Conservation (phyloP, 495 filamentous ascomycete genomes). For the Mycothermus thermophilus region DNA sequence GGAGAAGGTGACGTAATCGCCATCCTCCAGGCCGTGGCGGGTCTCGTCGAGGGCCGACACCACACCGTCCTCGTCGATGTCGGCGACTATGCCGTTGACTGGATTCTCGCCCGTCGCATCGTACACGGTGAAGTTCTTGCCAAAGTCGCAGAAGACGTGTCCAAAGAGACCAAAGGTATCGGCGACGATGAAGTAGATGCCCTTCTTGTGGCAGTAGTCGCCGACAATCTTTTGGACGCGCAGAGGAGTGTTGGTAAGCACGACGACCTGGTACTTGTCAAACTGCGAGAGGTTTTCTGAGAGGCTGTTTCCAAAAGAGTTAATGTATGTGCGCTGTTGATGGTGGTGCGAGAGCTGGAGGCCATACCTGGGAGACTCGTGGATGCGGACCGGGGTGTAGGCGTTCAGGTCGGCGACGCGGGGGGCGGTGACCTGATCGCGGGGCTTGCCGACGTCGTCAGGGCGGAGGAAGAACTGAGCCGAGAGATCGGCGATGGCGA, state of each 20-base stretch:
- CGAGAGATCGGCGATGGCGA: constrained; percentile 72
- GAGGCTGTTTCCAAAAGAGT: constrained; percentile 30
- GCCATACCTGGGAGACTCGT: constrained; percentile 38
- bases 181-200: constrained; percentile 75
- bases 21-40: constrained; percentile 89
- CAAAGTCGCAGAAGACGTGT: constrained; percentile 93
- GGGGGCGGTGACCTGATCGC: constrained; percentile 74
- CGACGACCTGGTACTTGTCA: constrained; percentile 79
- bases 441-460: constrained; percentile 82
- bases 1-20: constrained; percentile 87
- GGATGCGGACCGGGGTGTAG: constrained; percentile 77
- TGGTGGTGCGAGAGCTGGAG: too few relatives aligned
- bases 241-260: constrained; percentile 72
- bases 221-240: constrained; percentile 68
- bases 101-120: constrained; percentile 86
- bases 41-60: constrained; percentile 94
- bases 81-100: constrained; percentile 78
- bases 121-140: constrained; percentile 76
- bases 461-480: constrained; percentile 90
- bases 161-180: constrained; percentile 93
- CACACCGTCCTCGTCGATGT: constrained; percentile 72
- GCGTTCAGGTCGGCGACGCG: constrained; percentile 90
- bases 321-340: too few relatives aligned
- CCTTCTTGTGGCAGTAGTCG: constrained; percentile 84
- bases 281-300: constrained; percentile 59